Percentiles rank a stretch among this genome's conserved stretches.
Evolutionary conservation across 495 filamentous ascomycete species (phyloP).

Genomic region (Penicillium mononematosum): DNA sequence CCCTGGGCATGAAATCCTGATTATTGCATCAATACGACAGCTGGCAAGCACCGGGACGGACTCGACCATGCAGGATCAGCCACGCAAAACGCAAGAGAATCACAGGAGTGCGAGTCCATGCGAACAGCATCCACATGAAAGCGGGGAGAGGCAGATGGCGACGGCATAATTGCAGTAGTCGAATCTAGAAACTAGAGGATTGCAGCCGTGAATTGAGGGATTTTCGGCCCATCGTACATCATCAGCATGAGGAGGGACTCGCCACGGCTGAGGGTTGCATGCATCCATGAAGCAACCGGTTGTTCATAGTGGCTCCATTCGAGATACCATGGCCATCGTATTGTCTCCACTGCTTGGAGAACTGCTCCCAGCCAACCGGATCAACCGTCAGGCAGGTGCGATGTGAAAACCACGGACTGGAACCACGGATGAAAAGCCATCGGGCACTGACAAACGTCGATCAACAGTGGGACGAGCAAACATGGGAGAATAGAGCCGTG

Average conservation of each 20-base stretch:
- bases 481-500: constrained; percentile 22
- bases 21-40: constrained; percentile 42
- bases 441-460: constrained; percentile 38
- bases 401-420: constrained; percentile 34
- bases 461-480: constrained; percentile 35
- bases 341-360: constrained; percentile 39
- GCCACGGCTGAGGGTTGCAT: constrained; percentile 45
- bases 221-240: constrained; percentile 39
- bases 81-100: constrained; percentile 33
- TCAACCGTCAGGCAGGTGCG: constrained; percentile 29
- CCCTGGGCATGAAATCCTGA: constrained; percentile 28
- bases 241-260: constrained; percentile 30
- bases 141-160: constrained; percentile 38
- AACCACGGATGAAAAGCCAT: constrained; percentile 42
- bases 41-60: constrained; percentile 38
- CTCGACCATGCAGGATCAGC: constrained; percentile 43
- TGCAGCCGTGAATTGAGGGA: constrained; percentile 41
- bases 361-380: constrained; percentile 39
- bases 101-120: constrained; percentile 29
- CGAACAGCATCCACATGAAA: constrained; percentile 34
- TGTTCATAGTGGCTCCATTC: constrained; percentile 36
- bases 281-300: constrained; percentile 43
- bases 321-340: constrained; percentile 37
- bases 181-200: constrained; percentile 28
- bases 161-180: constrained; percentile 38